Base-by-base conservation (phyloP, 352 stramenopile genomes). In the Globisporangium iwayamae region DNA sequence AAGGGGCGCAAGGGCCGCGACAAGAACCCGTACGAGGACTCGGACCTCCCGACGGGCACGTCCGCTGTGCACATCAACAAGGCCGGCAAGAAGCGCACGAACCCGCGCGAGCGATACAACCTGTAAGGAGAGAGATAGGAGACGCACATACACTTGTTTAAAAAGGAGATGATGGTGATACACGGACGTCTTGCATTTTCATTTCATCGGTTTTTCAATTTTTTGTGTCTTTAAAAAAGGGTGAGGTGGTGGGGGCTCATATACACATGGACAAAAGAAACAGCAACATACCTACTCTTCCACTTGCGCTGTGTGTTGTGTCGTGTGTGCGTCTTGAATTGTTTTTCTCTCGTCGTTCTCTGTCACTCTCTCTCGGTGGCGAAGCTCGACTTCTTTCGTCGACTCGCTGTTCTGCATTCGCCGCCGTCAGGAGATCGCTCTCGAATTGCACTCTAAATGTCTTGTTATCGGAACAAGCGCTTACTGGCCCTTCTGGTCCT, bases 21-120 rank as follows among this genome's bases (percentile, higher is more conserved):
- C 62, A 98, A 98, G 72, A 98, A 98, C 75, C 97, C 97, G 41
- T 99, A 99, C 74, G 89, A 94, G 67, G 87, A 96, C 69, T 87
- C 80, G 50, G 87, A 96, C 58, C 34, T 93, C 51, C 81, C 83
- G 39, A 70, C 65, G 39, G 77, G 74, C n/a, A 43, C 73, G 32
- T 60, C 66, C 20, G 76, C 71, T 46, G 72, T 89, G 48, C 82
- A 88, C 61, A 86, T 91, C 56, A 91, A 91, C 69, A 74, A 72
- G 53, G 82, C 81, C 14, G 82, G 84, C 38, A 91, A 90, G 75
- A 93, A 93, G 76, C 80, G 81, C 57, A 79, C 75, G 52, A 85
- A 85, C 63, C 78, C 79, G 55, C 72, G 72, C 38, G 72, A 81
- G 48, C 71, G 77, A 38, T 71, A 73, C 54, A 62, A 56, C 22